Conservation (phyloP, 1,284 basidiomycete species). For the Apiotrichum akiyoshidainum region DNA sequence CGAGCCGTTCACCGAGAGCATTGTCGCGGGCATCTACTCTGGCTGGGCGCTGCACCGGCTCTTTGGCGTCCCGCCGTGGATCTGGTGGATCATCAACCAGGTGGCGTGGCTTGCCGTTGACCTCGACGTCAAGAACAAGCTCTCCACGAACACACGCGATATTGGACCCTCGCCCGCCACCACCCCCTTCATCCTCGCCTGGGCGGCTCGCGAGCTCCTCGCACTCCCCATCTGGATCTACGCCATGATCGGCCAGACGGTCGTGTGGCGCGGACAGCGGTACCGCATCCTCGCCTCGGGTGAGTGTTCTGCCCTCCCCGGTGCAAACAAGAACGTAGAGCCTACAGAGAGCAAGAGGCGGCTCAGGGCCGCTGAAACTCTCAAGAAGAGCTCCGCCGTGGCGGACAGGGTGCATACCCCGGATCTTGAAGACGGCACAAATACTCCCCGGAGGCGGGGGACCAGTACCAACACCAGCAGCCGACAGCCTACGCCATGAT, state of each 20-base stretch:
- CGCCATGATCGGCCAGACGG: constrained; percentile 72
- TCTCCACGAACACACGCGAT: constrained; percentile 60
- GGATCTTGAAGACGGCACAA: too few species aligned
- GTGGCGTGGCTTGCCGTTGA: constrained; percentile 57
- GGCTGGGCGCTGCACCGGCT: constrained; percentile 59
- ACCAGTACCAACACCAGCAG: too few species aligned
- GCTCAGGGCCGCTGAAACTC: too few species aligned
- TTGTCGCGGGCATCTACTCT: constrained; percentile 66
- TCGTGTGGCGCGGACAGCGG: constrained; percentile 71
- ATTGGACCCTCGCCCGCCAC: constrained; percentile 61
- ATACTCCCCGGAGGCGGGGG: too few species aligned
- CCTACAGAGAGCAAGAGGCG: too few species aligned
- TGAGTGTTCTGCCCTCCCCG: constrained; percentile 12
- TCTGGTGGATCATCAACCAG: constrained; percentile 68
- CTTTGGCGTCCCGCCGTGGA: constrained; percentile 60
- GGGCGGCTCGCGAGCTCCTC: constrained; percentile 70
- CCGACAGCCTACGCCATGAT: too few species aligned
- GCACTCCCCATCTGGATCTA: constrained; percentile 80
- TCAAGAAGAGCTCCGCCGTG: too few species aligned
- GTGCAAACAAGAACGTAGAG: too few species aligned
- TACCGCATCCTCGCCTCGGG: constrained; percentile 46
- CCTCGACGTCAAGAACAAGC: constrained; percentile 37
- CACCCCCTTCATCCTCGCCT: constrained; percentile 64
- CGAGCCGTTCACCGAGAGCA: constrained; percentile 84
- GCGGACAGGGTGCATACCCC: too few species aligned